Conservation (phyloP, 495 filamentous ascomycete species). For the Hypoxylon fragiforme region DNA sequence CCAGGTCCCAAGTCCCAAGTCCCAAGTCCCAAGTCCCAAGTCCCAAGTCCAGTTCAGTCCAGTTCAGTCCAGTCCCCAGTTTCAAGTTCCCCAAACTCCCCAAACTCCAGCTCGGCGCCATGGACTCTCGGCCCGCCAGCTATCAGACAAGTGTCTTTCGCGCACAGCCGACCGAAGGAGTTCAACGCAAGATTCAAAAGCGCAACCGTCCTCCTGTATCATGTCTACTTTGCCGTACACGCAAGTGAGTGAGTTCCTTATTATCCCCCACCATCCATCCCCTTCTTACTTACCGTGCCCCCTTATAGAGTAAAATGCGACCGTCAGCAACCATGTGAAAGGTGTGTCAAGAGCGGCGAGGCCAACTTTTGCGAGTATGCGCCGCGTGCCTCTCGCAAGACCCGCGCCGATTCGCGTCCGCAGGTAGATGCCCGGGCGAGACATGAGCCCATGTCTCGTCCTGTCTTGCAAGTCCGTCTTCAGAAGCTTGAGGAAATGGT, state of each 20-base stretch:
- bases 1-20: too few species aligned
- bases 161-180: conserved; percentile 38
- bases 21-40: too few species aligned
- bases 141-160: conserved; percentile 43
- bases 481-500: conserved; percentile 55
- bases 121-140: conserved; percentile 33
- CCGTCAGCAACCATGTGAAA: conserved; percentile 47
- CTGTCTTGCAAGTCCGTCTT: conserved; percentile 49
- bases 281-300: conserved; percentile 20
- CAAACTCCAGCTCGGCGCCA: conserved; percentile 9
- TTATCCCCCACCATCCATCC: neutral
- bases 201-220: conserved; percentile 47
- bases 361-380: conserved; percentile 48
- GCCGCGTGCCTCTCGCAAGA: conserved; percentile 40
- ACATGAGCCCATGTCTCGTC: conserved; percentile 33
- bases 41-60: neutral
- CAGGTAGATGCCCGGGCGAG: conserved; percentile 31
- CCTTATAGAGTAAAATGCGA: conserved; percentile 50
- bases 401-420: conserved; percentile 29
- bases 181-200: conserved; percentile 39
- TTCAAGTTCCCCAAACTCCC: neutral
- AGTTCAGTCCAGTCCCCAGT: neutral
- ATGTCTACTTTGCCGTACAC: conserved; percentile 45
- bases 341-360: conserved; percentile 48
- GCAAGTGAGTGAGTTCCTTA: conserved; percentile 40